Base-by-base conservation (phyloP, 768 basidiomycete species). In the Hericium rajendrae region DNA sequence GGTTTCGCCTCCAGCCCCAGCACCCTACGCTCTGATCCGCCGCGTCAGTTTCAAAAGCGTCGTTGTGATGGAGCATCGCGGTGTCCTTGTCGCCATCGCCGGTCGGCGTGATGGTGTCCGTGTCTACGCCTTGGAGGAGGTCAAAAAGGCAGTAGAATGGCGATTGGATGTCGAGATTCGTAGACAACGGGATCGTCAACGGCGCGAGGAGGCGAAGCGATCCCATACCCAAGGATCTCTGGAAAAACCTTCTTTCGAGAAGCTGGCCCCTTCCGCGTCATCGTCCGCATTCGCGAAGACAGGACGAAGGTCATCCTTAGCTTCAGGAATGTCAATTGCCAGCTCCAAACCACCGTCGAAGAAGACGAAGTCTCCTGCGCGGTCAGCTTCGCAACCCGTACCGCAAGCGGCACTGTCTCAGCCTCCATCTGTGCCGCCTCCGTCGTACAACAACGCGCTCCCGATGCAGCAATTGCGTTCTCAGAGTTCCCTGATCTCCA, bases 41-140 rank as follows among this genome's bases (percentile, higher is more conserved):
- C 79, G 89, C 55, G 88, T 91, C 53, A 78, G 79, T 38, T 93
- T 93, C 71, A 92, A 91, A 66, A 83, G 80, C 56, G 85, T 93
- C n/a, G 87, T 93, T 0, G 86, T 93, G 13, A 93, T 93, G 91
- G 91, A 93, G 64, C 88, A 92, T 65, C 85, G 91, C 32, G 91
- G 90, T 6, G 89, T 93, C 0, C 73, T 93, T n/a, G 91, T 93
- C 9, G 90, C 91, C 12, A 91, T 93, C 60, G 91, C 91, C 15
- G 91, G 91, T 9, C 75, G 91, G 60, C 74, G 91, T 63, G 89
- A 92, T 60, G 90, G 91, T 3, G 90, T 93, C 48, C 80, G 91
- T 38, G 91, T 93, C 16, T 93, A 93, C 68, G 91, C 91, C 16
- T 74, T 93, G 15, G 90, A 92, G 58, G 91, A 93, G 65, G 81